Base-by-base conservation (phyloP, 768 basidiomycete genomes). In the Mycena alexandri region DNA sequence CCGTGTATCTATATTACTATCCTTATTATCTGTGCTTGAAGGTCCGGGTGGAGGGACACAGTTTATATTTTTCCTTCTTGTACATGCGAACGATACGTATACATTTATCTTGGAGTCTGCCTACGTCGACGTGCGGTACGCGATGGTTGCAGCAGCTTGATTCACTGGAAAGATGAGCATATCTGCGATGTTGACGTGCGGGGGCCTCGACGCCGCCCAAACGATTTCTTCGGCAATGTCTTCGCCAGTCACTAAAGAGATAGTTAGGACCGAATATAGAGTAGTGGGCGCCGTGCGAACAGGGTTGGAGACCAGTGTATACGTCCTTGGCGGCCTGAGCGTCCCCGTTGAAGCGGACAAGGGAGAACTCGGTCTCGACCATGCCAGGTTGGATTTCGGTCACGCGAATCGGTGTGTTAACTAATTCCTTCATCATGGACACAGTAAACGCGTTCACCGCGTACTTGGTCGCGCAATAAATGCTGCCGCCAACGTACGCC, bases 141-240 rank as follows among this genome's bases (percentile, higher is more conserved):
- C 86, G 71, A 93, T 77, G 24, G 84, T 88, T 25, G 90, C 86
- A 67, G 86, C 83, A 38, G 93, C 93, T 80, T 94, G 93, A 76
- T 93, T 93, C 34, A 90, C 90, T 2, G 93, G 93, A 71, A 93
- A 87, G 50, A 94, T 84, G 62, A 88, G 87, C 13, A 93, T 79
- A 74, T 95, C 92, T 0, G 94, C 95, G 47, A 98, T 85, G 76
- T 98, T 96, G 50, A 98, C 94, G 75, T 97, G 96, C 44, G 93
- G 85, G 13, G 96, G 96, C 46, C 96, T 90, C 13, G 93, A 86
- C 21, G 98, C 97, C 16, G 90, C 90, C 97, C 97, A 99, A 21
- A 97, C 95, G 74, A 99, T 96, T 79, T 99, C 96, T 77, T 99
- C 98, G 1, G 98, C 98, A 51, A 98, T 92, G 75, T 98, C 96